Conservation (phyloP, 139 green algal genomes). For the Zygnema cylindricum region DNA sequence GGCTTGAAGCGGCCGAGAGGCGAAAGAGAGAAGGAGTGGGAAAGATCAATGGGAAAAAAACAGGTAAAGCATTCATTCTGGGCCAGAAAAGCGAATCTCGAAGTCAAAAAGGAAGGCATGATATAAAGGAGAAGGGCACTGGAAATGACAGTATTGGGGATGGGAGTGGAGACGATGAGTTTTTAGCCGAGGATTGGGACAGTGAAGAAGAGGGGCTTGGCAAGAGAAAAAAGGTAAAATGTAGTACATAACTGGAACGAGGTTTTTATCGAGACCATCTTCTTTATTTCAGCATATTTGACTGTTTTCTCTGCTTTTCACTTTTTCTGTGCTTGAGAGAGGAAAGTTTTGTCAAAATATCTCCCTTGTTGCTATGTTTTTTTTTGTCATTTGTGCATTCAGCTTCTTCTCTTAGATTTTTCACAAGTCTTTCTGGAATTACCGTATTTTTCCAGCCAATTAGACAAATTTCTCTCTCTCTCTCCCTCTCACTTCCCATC, state of each 20-base stretch:
- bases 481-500: background rate
- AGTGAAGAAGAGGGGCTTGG: conserved; percentile 9
- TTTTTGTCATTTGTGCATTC: too few relatives aligned
- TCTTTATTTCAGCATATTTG: too few relatives aligned
- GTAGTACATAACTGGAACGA: too few relatives aligned
- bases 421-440: too few relatives aligned
- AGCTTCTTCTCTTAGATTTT: too few relatives aligned
- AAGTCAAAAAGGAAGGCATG: background rate
- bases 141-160: background rate
- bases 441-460: too few relatives aligned
- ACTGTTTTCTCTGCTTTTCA: too few relatives aligned
- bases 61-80: background rate
- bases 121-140: too few relatives aligned
- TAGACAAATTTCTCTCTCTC: background rate
- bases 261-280: too few relatives aligned
- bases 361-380: too few relatives aligned
- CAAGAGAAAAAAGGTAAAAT: conserved; percentile 14
- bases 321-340: too few relatives aligned
- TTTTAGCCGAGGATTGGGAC: conserved; percentile 21
- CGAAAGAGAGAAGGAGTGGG: conserved; percentile 13
- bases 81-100: background rate
- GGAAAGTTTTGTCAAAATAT: too few relatives aligned
- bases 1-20: background rate
- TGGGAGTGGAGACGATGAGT: conserved; percentile 13
- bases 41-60: background rate